These are phyloP conservation scores for Actinomortierella ambigua DNA, from an alignment of 371 early-diverging fungal species.

Conservation along the genomic window DNA sequence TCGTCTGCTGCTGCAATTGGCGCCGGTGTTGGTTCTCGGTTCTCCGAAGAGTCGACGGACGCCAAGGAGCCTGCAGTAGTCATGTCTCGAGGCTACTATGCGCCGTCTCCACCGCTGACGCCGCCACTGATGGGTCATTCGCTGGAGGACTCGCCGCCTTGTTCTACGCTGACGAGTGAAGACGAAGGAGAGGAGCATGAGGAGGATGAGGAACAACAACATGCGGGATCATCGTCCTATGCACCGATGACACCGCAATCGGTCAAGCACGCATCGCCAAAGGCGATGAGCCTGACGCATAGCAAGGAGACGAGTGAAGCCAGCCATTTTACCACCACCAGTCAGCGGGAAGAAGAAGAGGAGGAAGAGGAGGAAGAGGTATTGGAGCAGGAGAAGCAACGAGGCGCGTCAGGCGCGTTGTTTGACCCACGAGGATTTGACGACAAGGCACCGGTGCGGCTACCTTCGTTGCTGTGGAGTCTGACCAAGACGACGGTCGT, in stretches of 20 bases:
- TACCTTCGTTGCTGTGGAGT: slow-evolving; percentile 30
- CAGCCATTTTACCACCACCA: background rate
- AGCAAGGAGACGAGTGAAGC: background rate
- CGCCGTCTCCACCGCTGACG: too few relatives aligned
- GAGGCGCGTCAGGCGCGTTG: background rate
- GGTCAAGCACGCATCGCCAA: too few relatives aligned
- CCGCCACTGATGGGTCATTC: too few relatives aligned
- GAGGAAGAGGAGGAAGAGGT: background rate
- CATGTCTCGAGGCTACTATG: too few relatives aligned
- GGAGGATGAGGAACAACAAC: background rate
- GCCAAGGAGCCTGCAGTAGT: too few relatives aligned
- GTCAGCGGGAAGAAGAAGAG: background rate
- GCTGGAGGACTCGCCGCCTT: background rate
- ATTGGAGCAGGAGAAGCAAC: background rate
- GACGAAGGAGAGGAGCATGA: background rate
- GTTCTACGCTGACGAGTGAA: background rate
- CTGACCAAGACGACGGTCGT: slow-evolving; percentile 37
- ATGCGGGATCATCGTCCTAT: background rate
- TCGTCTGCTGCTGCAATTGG: too few relatives aligned
- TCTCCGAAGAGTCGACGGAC: too few relatives aligned
- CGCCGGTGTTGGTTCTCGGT: too few relatives aligned
- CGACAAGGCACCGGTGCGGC: slow-evolving; percentile 4
- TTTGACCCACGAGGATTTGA: background rate
- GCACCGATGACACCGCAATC: background rate
- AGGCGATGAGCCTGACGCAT: background rate